Evolutionary conservation across 2,329 filamentous ascomycete genomes (phyloP), one percentile per base, ranked within the genome.

Genomic region (Septoria petroselini): DNA sequence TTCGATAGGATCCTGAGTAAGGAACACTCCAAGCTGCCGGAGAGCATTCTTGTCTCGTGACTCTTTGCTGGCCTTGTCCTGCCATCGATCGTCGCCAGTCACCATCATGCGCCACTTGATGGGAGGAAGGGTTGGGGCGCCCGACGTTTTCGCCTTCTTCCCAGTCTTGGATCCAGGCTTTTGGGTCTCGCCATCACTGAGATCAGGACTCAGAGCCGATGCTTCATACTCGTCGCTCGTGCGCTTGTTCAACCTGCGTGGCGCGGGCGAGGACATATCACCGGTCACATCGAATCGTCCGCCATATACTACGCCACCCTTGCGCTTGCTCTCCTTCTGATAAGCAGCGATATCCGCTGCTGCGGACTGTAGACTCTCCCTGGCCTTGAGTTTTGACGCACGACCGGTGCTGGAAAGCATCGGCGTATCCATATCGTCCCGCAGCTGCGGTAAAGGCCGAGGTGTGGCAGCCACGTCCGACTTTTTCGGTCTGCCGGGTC

Each of bases 271-370:
- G 7, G 58, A 61, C 15, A 59, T 44, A 69, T 73, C 65, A 72
- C 47, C 53, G 11, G 54, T 73, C n/a, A n/a, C n/a, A n/a, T 19
- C 73, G 23, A 9, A 70, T 58, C 76, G 67, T 11, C 79, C 76
- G 21, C 81, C 81, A 57, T 84, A 79, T 8, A 81, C 72, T 3
- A 85, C 79, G 33, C 83, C 83, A 11, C 83, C 83, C 38, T 79
- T 80, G 15, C 93, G 83, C 72, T 95, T 96, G 74, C 81, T 89
- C 71, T 98, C 93, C 66, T 93, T 95, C 64, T 97, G 86, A 63
- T 93, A 98, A 25, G 94, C 74, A 2, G 85, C 85, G 63, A 97
- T 90, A 64, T 98, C 93, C 0, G 85, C 80, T 1, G 88, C 90
- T 50, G 91, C 75, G 29, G 81, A 79, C 46, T 93, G 88, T 6